Evolutionary conservation across 495 filamentous ascomycete species (phyloP), one percentile per base, ranked within the genome.

Genomic region (Ramalina peruviana): DNA sequence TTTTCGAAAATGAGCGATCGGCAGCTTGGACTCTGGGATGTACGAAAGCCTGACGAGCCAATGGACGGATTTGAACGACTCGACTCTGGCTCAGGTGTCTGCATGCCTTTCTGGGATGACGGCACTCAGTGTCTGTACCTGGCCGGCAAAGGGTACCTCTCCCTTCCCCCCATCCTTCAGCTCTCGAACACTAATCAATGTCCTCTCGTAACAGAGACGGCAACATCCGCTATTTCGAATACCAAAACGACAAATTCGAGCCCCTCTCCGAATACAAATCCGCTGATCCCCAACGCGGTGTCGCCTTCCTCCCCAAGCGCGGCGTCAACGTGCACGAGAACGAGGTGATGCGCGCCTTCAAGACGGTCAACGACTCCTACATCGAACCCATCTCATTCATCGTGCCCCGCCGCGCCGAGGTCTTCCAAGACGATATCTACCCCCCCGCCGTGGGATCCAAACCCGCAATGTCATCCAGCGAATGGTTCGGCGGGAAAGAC

Each of bases 21-120:
- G 15, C 92, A 98, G 61, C 74, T 98, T 60, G 92, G 82, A 26
- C 74, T 97, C 36, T 98, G 92, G 92, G 92, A 98, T 72, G 79
- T 90, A 40, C 82, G 87, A 52, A 77, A 79, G 40, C 81, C 81
- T 27, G 67, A 66, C 17, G 82, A 89, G 54, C 92, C 92, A 16
- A 80, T 96, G 58, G 88, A 85, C 27, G 88, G 87, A 4, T 95
- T 94, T 66, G 78, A 78, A 59, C 81, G 79, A 41, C 71, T 98
- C 42, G 93, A 97, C 64, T 87, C 86, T 23, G 94, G 94, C 54
- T 96, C 90, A 16, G 93, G 93, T 58, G 88, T 98, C 41, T 94
- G 86, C 72, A 97, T 98, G 87, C 92, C 92, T 6, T 98, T 98
- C 78, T 98, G 92, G 92, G 92, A 98, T 63, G 93, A 97, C 45